phyloP scores from a whole-genome alignment of 2,329 filamentous ascomycete genomes.

The Fusarium mundagurra region DNA sequence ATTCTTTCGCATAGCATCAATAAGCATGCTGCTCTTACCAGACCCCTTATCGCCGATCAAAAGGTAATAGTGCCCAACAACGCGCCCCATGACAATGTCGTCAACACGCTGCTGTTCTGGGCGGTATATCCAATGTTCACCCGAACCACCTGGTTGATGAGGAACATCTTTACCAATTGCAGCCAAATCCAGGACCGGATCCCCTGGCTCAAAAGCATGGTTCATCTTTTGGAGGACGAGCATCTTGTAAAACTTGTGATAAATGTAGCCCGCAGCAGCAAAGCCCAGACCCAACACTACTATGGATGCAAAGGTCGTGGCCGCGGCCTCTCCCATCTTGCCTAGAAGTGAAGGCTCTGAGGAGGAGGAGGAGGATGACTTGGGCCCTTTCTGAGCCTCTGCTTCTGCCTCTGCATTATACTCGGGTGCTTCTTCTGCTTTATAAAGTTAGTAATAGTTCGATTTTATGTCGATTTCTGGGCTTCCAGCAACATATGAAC shows the following conservation, averaged over 20 bases:
- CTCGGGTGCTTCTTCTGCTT: conserved; percentile 13
- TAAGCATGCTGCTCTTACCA: conserved; percentile 94
- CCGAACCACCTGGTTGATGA: conserved; percentile 52
- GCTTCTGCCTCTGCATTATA: neutral
- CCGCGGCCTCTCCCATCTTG: conserved; percentile 79
- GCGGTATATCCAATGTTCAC: conserved; percentile 76
- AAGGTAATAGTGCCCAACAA: conserved; percentile 86
- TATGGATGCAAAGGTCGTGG: conserved; percentile 80
- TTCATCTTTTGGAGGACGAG: conserved; percentile 93
- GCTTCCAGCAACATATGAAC: neutral
- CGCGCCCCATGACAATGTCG: conserved; percentile 78
- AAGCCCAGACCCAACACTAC: conserved; percentile 74
- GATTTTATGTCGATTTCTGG: neutral
- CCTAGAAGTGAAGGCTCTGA: conserved; percentile 53
- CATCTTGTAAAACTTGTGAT: conserved; percentile 88
- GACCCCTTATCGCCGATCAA: conserved; percentile 95
- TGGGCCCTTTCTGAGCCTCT: neutral
- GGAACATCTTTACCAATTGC: conserved; percentile 69
- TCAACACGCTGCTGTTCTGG: conserved; percentile 86
- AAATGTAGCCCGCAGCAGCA: conserved; percentile 75
- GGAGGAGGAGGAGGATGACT: conserved; percentile 20
- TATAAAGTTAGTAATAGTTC: conserved; percentile 12
- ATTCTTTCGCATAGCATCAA: conserved; percentile 94
- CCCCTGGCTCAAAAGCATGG: conserved; percentile 89
- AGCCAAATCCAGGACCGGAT: conserved; percentile 86